phyloP scores from a whole-genome alignment of 768 basidiomycete genomes.

The Pleurotus platypus region DNA sequence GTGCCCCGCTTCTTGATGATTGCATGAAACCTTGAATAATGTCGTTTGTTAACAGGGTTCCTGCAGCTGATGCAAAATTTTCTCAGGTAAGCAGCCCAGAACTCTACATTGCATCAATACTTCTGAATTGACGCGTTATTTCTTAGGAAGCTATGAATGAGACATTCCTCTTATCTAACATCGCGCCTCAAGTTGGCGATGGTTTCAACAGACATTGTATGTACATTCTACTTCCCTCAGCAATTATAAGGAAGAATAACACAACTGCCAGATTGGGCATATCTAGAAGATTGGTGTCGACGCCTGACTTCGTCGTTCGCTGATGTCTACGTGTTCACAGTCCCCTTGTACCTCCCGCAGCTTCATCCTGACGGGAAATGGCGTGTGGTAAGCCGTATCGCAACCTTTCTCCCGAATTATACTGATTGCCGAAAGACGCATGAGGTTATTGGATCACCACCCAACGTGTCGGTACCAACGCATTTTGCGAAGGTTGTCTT shows the following conservation, averaged over 20 bases:
- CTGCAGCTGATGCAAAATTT: slow-evolving; percentile 91
- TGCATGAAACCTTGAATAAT: neutral
- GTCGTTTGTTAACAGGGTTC: slow-evolving; percentile 59
- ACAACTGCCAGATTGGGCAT: slow-evolving; percentile 80
- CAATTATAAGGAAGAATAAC: neutral
- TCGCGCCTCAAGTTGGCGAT: slow-evolving; percentile 96
- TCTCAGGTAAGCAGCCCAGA: slow-evolving; percentile 56
- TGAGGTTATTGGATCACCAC: slow-evolving; percentile 92
- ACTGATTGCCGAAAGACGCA: slow-evolving; percentile 54
- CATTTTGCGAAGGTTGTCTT: slow-evolving; percentile 98
- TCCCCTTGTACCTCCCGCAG: slow-evolving; percentile 93
- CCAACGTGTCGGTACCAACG: slow-evolving; percentile 90
- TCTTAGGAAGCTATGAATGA: slow-evolving; percentile 87
- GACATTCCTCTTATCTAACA: slow-evolving; percentile 92
- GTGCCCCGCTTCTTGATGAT: slow-evolving; percentile 21
- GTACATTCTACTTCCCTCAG: slow-evolving; percentile 19
- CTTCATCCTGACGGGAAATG: slow-evolving; percentile 88
- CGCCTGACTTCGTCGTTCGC: slow-evolving; percentile 81
- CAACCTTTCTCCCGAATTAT: neutral
- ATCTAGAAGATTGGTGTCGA: slow-evolving; percentile 94
- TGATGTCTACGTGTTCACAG: slow-evolving; percentile 96
- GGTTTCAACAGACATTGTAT: slow-evolving; percentile 97
- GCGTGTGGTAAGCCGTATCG: slow-evolving; percentile 70
- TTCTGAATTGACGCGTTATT: neutral
- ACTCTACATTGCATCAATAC: neutral